Conservation (phyloP, 495 filamentous ascomycete genomes). For the Aspergillus biplanus region DNA sequence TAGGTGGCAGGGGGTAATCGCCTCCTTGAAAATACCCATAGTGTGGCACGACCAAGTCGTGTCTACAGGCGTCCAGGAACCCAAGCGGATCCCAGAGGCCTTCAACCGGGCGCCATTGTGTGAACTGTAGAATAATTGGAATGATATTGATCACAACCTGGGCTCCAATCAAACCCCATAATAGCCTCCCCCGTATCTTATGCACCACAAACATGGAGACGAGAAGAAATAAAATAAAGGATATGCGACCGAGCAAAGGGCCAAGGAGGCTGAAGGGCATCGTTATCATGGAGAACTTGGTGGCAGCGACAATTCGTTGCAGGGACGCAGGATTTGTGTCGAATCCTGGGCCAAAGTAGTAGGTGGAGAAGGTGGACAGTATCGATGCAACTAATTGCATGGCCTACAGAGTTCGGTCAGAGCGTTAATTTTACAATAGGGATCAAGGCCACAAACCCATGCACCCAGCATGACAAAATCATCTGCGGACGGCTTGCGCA, state of each 20-base stretch:
- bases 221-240: slow-evolving; percentile 15
- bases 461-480: slow-evolving; percentile 14
- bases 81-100: neutral
- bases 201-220: neutral
- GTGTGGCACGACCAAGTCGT: neutral
- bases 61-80: neutral
- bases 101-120: slow-evolving; percentile 1
- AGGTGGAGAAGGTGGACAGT: neutral
- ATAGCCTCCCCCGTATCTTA: slow-evolving; percentile 4
- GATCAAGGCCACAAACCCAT: neutral
- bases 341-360: neutral
- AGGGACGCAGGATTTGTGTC: neutral
- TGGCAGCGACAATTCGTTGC: neutral
- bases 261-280: slow-evolving; percentile 7
- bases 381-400: slow-evolving; percentile 5
- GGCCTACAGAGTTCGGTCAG: neutral
- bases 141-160: slow-evolving; percentile 9
- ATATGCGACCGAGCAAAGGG: slow-evolving; percentile 7
- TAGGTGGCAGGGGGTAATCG: no score
- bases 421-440: neutral
- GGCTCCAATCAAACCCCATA: neutral
- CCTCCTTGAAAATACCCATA: slow-evolving; percentile 17
- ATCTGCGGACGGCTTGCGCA: slow-evolving; percentile 8
- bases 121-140: slow-evolving; percentile 7
- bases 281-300: slow-evolving; percentile 6